These are phyloP conservation scores for Sideroxylon spinosum DNA, from an alignment of 179 eudicot species.

Conservation along the genomic window DNA sequence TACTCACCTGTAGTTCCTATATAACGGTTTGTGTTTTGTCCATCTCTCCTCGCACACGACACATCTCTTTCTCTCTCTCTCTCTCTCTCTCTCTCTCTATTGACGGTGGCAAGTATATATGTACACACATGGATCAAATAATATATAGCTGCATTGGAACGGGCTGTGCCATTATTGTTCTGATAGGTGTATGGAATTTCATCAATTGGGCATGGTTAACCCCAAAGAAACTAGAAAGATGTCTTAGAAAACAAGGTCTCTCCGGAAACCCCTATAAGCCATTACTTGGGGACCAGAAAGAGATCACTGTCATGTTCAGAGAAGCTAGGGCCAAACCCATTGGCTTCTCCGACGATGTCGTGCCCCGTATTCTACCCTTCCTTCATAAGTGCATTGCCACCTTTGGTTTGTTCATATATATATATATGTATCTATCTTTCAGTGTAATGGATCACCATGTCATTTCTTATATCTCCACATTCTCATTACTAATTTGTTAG, in stretches of 20 bases:
- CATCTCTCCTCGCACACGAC: no score
- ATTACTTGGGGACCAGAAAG: conserved; percentile 23
- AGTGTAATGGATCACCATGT: no score
- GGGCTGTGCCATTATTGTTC: neutral
- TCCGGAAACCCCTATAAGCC: conserved; percentile 25
- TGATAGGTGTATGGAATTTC: neutral
- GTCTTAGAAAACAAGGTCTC: conserved; percentile 28
- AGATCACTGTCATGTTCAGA: neutral
- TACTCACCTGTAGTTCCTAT: no score
- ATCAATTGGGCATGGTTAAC: conserved; percentile 24
- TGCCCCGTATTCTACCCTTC: conserved; percentile 21
- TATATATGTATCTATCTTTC: no score
- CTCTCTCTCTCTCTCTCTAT: no score
- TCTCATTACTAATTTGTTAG: no score
- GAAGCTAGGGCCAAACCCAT: conserved; percentile 21
- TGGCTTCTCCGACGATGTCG: conserved; percentile 16
- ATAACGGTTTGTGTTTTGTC: no score
- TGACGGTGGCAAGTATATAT: no score
- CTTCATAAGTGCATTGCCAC: conserved; percentile 15
- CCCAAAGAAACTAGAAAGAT: conserved; percentile 29
- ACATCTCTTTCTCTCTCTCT: no score
- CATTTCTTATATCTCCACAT: no score
- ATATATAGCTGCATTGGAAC: no score
- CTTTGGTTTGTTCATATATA: neutral
- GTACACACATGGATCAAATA: no score